Base-by-base conservation (phyloP, 495 filamentous ascomycete genomes). In the Aspergillus funiculosus region DNA sequence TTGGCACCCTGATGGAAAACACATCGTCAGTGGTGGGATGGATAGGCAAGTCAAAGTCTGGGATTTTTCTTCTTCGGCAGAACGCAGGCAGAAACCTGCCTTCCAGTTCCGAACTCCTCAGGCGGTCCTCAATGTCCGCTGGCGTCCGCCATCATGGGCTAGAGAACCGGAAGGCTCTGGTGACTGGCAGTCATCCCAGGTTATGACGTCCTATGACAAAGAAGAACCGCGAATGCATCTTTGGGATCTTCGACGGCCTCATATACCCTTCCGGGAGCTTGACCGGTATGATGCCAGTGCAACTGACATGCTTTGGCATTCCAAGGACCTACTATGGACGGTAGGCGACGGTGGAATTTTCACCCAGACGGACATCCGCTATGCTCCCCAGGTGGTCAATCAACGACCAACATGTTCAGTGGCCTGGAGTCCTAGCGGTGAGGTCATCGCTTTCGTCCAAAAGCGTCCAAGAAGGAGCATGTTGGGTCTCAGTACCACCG, bases 1-100 rank as follows among this genome's bases (percentile, higher is more conserved):
- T 52, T 98, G 94, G 92, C 92, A 98, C 59, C 89, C 88, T 1
- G 91, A 96, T 62, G 92, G 92, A 21, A 86, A 86, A 47, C 86
- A 97, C 61, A 71, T 95, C 11, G 81, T 85, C 27, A 95, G 87
- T 57, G 89, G 85, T 18, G 85, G 90, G 27, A 73, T 77, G 18
- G 92, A 98, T 60, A 80, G 80, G 48, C 84, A 81, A 39, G 85
- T 94, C 53, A 82, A 90, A 58, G 81, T 97, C 24, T 98, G 94
- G 94, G 88, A 97, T 62, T 76, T 96, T 56, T 85, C 84, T 7
- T 73, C 76, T n/a, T 79, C 78, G 20, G 78, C 81, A 20, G 82
- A 87, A 51, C 82, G 86, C 57, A 77, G 86, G 36, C 87, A 89
- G 63, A 95, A 92, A 59, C 76, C 89, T 9, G 61, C 63, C 9